Percentiles rank a stretch among this genome's conserved stretches.
These are phyloP conservation scores for Quercus tomentella DNA, from an alignment of 331 rosid genomes.

Conservation along the genomic window DNA sequence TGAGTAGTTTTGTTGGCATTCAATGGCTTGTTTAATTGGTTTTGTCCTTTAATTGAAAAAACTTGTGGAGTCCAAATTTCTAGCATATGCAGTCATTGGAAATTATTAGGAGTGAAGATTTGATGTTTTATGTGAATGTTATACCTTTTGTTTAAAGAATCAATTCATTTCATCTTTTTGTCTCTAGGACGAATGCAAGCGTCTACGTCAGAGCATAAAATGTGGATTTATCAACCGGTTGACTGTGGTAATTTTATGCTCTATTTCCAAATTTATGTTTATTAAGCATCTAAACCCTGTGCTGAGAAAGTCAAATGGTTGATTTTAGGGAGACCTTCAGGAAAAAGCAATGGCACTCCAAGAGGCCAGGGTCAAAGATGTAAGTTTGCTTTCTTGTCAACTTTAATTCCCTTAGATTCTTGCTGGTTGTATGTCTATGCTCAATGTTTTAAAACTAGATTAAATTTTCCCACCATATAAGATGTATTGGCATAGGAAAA, in stretches of 20 bases:
- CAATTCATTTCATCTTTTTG: not conserved
- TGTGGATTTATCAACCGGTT: slow-evolving; percentile 88
- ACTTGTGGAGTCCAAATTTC: not conserved
- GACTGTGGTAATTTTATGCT: slow-evolving; percentile 68
- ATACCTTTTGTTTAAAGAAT: slow-evolving; percentile 15
- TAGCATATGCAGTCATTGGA: not conserved
- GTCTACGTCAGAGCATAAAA: slow-evolving; percentile 95
- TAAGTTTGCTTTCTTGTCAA: slow-evolving; percentile 31
- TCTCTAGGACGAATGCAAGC: slow-evolving; percentile 92
- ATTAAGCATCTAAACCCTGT: slow-evolving; percentile 8
- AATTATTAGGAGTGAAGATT: not conserved
- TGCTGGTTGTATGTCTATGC: not conserved
- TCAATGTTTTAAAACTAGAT: not conserved
- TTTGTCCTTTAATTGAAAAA: not conserved
- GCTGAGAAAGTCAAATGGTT: slow-evolving; percentile 25
- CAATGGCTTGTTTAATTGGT: not conserved
- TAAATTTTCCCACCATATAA: not conserved
- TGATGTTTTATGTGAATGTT: not conserved
- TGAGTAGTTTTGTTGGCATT: not conserved
- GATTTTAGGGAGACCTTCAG: slow-evolving; percentile 86
- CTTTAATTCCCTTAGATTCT: not conserved
- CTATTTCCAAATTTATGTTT: slow-evolving; percentile 12
- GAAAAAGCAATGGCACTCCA: slow-evolving; percentile 80
- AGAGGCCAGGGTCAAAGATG: slow-evolving; percentile 94
- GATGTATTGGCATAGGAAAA: not conserved